phyloP scores from a whole-genome alignment of 805 yeast species.

The Candida easanensis region DNA sequence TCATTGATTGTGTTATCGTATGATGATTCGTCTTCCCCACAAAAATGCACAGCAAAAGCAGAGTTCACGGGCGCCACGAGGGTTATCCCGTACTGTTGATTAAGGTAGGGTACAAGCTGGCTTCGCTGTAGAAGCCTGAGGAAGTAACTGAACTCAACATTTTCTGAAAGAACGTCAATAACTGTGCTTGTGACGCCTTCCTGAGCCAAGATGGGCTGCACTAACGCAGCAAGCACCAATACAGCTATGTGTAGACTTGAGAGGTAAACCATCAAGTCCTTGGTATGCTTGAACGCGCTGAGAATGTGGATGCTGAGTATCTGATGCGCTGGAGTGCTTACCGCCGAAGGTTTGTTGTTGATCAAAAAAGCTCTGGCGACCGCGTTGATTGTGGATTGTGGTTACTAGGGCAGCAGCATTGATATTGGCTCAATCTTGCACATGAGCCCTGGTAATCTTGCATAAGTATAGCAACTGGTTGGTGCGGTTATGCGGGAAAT shows the following conservation, averaged over 20 bases:
- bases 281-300: too few species aligned
- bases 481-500: too few species aligned
- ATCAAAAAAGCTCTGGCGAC: too few species aligned
- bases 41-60: constrained; percentile 49
- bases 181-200: constrained; percentile 39
- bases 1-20: not conserved
- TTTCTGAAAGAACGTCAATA: constrained; percentile 65
- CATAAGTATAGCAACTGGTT: too few species aligned
- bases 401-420: too few species aligned
- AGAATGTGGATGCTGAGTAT: too few species aligned
- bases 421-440: too few species aligned
- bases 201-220: not conserved
- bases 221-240: not conserved
- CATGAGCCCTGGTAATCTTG: too few species aligned
- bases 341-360: too few species aligned
- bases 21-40: not conserved
- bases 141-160: constrained; percentile 65
- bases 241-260: not conserved
- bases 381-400: too few species aligned
- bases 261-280: too few species aligned
- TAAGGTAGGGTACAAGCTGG: constrained; percentile 61
- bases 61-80: constrained; percentile 79
- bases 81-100: constrained; percentile 60
- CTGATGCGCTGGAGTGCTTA: too few species aligned
- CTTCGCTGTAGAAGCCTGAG: constrained; percentile 57